Evolutionary conservation across 139 green algal genomes (phyloP), one percentile per base, ranked within the genome.

Genomic region (Auxenochlorella pyrenoidosa): DNA sequence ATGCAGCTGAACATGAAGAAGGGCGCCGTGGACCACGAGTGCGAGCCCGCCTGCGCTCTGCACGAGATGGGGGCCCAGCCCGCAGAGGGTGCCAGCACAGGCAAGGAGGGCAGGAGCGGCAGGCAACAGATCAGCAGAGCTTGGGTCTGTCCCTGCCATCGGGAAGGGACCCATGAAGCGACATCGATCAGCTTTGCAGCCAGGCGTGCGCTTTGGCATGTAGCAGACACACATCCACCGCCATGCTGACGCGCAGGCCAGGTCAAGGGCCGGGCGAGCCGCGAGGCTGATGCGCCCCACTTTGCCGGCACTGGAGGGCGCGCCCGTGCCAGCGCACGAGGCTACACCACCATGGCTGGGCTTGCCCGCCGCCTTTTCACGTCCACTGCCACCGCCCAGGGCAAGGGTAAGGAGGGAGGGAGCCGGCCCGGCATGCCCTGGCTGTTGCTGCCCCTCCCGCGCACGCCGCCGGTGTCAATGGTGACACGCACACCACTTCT

Each of bases 1-100:
- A 43, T 90, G 65, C 43, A 82, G 75, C 75, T 90, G 44, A 70
- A 21, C 43, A 71, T 90, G 65, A 43, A 84, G 34, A 90, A 88
- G 77, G 87, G 87, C 15, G 28, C 19, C 5, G 87, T 90, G 65
- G 79, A 72, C 47, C 87, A 90, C 36, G 47, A 90, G 5, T 88
- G 87, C 47, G 60, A 83, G 65, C 65, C 87, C 13, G 87, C 87
- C 47, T 88, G 87, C 83, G 66, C 36, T n/a, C 68, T 90, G n/a
- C 87, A 88, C 68, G 68, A 79, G 15, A 66, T 90, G 73, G 71
- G 68, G 28, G 47, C 47, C 0, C 34, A 82, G 72, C 18, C 66
- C 22, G 38, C 43, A 47, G 84, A 63, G 28, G 47, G 70, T n/a
- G 44, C 41, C 40, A 43, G 30, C 18, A 86, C 81, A 51, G 86